These are phyloP conservation scores for Lachnellula arida DNA, from an alignment of 2,329 filamentous ascomycete genomes.

Conservation along the genomic window DNA sequence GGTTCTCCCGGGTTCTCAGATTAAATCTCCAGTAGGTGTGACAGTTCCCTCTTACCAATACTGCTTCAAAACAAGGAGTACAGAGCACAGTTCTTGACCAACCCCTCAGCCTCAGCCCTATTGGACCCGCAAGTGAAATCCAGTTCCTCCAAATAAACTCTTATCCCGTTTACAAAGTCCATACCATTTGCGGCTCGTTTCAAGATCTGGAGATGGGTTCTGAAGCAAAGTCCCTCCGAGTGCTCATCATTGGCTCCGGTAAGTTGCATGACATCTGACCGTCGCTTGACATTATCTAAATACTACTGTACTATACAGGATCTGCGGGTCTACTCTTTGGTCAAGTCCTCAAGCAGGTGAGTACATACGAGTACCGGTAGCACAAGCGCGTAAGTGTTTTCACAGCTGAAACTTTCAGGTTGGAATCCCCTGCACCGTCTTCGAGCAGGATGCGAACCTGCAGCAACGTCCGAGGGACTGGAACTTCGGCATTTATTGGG, in stretches of 20 bases:
- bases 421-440: constrained; percentile 29
- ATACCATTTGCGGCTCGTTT: neutral
- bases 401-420: constrained; percentile 11
- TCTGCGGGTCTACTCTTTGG: constrained; percentile 17
- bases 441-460: constrained; percentile 29
- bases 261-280: neutral
- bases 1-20: no score
- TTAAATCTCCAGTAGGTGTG: no score
- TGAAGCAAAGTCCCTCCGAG: constrained; percentile 10
- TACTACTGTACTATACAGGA: constrained; percentile 3
- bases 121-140: no score
- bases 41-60: no score
- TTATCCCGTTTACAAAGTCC: neutral
- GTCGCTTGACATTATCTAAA: neutral
- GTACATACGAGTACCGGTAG: neutral
- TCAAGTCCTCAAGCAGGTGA: constrained; percentile 19
- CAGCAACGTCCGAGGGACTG: constrained; percentile 30
- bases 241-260: constrained; percentile 20
- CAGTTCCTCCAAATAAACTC: neutral
- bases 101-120: no score
- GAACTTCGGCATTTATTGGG: constrained; percentile 34
- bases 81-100: no score
- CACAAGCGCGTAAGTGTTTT: neutral
- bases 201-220: constrained; percentile 7
- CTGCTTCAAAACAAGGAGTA: no score